Conservation (phyloP, 2,329 filamentous ascomycete genomes). For the Diaporthe aspalathi region DNA sequence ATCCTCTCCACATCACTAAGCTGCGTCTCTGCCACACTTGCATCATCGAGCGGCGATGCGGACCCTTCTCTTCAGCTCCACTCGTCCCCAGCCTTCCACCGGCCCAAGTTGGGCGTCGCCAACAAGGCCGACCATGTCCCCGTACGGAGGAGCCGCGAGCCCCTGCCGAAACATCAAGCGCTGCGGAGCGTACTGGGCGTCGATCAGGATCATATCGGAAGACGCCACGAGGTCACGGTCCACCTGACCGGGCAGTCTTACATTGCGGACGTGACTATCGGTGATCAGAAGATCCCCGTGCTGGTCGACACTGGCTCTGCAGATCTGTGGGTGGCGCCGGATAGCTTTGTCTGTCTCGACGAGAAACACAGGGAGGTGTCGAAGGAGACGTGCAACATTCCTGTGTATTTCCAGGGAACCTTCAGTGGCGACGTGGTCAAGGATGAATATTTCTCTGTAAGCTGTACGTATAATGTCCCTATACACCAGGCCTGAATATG, state of each 20-base stretch:
- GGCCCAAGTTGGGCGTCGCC: background rate
- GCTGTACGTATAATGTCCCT: background rate
- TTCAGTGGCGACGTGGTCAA: constrained; percentile 13
- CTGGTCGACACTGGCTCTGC: constrained; percentile 47
- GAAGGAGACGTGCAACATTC: constrained; percentile 11
- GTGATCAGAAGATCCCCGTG: constrained; percentile 43
- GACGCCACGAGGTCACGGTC: background rate
- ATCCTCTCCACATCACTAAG: background rate
- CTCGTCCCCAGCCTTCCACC: background rate
- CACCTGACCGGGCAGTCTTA: constrained; percentile 39
- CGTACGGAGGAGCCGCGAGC: background rate
- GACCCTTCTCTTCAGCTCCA: background rate
- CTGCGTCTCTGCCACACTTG: background rate
- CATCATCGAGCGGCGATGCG: background rate
- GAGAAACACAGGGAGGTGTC: background rate
- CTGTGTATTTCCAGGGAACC: background rate
- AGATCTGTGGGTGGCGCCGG: constrained; percentile 34
- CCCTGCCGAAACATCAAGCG: background rate
- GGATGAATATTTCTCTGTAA: constrained; percentile 33
- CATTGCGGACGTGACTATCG: constrained; percentile 45
- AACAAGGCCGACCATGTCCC: background rate
- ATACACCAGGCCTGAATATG: no score
- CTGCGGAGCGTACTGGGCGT: constrained; percentile 10
- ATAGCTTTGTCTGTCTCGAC: constrained; percentile 33
- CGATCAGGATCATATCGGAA: background rate